Base-by-base conservation (phyloP, 176 grass and related monocot genomes). In the Cymbopogon citratus region DNA sequence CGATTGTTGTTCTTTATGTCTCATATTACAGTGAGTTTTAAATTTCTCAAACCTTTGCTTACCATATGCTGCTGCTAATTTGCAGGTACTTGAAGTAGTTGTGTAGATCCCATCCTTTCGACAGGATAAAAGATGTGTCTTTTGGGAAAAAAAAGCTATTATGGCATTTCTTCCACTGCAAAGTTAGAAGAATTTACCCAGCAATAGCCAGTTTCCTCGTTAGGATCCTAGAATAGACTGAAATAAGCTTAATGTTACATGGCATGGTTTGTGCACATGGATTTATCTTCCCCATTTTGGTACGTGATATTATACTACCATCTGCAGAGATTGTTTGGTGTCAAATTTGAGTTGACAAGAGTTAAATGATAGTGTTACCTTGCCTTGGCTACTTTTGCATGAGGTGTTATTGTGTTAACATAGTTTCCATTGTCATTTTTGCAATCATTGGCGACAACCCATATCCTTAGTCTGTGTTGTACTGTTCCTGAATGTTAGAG, bases 71-170 rank as follows among this genome's bases (percentile, higher is more conserved):
- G 27, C 6, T n/a, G 1, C 61, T 61, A 23, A 69, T 39, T 69
- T 79, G 60, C 68, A 90, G 88, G 88, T 86, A 90, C 88, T 90
- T 90, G 88, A 90, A 79, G 51, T 33, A 66, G 27, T 34, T 40
- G 12, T 90, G 79, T 86, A 59, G 79, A 79, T 86, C 86, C 39
- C 72, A 64, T 90, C 88, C 80, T 83, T 90, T 90, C 19, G 61
- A 86, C 60, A 83, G 88, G 88, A 83, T 74, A 83, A 52, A 83
- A 52, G 49, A 79, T 63, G 41, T 0, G 13, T 79, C 67, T 61
- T 78, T 68, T 63, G 79, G 26, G 12, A 69, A 79, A 90, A 62
- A 69, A 79, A 90, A 62, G 74, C 88, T 90, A 66, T 86, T 79
- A 14, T 82, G 84, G 84, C 18, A 62, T 59, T 61, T 75, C 12